Evolutionary conservation across 306 rosid genomes (phyloP).

Genomic region (Rubus idaeus): DNA sequence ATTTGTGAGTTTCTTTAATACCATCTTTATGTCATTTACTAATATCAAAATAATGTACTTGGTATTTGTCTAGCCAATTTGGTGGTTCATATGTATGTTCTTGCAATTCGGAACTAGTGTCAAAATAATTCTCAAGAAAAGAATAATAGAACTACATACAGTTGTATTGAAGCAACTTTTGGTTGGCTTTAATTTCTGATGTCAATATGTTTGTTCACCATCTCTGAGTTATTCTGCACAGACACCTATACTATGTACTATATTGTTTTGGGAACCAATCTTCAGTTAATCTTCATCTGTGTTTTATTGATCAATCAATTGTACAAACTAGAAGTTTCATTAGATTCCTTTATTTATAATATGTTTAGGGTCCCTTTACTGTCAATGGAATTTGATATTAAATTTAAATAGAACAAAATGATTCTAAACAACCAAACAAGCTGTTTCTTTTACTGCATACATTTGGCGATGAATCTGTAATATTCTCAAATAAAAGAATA

Average conservation of each 20-base stretch:
- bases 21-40: slow-evolving; percentile 26
- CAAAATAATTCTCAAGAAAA: neutral
- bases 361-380: neutral
- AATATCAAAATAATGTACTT: neutral
- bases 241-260: neutral
- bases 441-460: neutral
- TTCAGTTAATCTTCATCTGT: neutral
- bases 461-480: neutral
- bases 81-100: neutral
- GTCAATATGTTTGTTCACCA: neutral
- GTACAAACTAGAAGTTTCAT: neutral
- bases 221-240: neutral
- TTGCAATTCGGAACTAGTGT: slow-evolving; percentile 15
- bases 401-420: neutral
- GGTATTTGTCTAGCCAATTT: slow-evolving; percentile 7
- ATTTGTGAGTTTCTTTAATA: slow-evolving; percentile 54
- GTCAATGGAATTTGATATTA: neutral
- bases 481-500: neutral
- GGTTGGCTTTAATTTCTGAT: neutral
- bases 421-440: neutral
- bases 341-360: neutral
- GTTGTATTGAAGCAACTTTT: neutral
- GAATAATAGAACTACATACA: neutral
- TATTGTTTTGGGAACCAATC: neutral
- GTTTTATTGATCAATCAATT: neutral